These are phyloP conservation scores for Trichosporon sp. DNA, from an alignment of 1,284 basidiomycete species.

Conservation along the genomic window DNA sequence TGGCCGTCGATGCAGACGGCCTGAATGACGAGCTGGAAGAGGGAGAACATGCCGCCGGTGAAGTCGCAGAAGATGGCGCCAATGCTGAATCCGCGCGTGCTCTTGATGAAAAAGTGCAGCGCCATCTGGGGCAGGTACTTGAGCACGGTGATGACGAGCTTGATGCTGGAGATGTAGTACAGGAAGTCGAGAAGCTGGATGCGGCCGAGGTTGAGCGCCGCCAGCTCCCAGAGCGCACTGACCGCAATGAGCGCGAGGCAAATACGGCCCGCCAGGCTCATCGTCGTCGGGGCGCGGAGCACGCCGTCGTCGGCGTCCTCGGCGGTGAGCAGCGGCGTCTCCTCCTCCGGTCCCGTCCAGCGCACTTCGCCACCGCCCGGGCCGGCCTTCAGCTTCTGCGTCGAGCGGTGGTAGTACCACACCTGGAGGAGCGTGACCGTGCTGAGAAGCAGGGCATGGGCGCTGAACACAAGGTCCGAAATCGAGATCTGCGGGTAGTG, in stretches of 20 bases:
- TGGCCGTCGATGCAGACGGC: conserved; percentile 49
- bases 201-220: conserved; percentile 39
- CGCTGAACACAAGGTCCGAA: conserved; percentile 57
- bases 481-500: conserved; percentile 54
- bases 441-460: conserved; percentile 52
- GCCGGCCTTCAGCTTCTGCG: conserved; percentile 17
- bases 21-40: conserved; percentile 54
- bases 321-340: conserved; percentile 21
- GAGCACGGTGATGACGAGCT: conserved; percentile 48
- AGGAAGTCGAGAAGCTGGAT: conserved; percentile 52
- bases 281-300: conserved; percentile 32
- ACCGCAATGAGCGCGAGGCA: conserved; percentile 38
- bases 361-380: conserved; percentile 9
- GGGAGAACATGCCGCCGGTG: conserved; percentile 50
- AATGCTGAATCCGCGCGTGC: conserved; percentile 51
- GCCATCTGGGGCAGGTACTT: conserved; percentile 56
- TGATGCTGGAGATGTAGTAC: conserved; percentile 50
- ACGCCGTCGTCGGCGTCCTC: not conserved
- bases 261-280: conserved; percentile 36
- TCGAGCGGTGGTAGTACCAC: conserved; percentile 37
- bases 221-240: conserved; percentile 31
- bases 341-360: conserved; percentile 23
- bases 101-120: conserved; percentile 49
- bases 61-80: conserved; percentile 49
- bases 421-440: conserved; percentile 42